Evolutionary conservation across 2,329 filamentous ascomycete genomes (phyloP), one percentile per base, ranked within the genome.

Genomic region (Ceratocystis alfenasii): DNA sequence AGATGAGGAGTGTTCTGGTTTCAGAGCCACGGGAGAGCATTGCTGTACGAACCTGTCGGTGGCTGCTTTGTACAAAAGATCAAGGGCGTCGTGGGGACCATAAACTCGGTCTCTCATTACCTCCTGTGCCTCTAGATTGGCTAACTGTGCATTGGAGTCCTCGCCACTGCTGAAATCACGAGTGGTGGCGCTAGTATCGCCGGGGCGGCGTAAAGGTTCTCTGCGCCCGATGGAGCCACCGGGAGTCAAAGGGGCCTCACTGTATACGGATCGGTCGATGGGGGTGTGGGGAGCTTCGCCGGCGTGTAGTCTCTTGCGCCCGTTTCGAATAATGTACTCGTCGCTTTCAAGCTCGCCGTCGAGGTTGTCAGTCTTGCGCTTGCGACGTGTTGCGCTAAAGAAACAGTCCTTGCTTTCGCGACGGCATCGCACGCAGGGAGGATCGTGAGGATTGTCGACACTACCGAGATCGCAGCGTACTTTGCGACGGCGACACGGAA

Each of bases 391-490:
- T 22, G 91, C 90, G 69, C 91, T 95, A 79, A 99, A 99, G 81
- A 88, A 95, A 79, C 94, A 99, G 72, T 96, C 88, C 75, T 97
- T 97, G 78, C 87, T 90, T 79, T 99, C 94, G 70, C 94, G 87
- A 64, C 91, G 87, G 75, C 94, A 99, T 73, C 94, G 86, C 68
- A 93, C 89, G 75, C 94, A 99, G 1, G 94, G 94, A 65, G 93
- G 93, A 71, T 95, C 90, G 75, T 92, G 86, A 28, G 94, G 94
- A 72, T 94, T 93, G 77, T 97, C 94, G 73, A 97, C 93, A 72
- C 87, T 88, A 66, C 83, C 83, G 5, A 86, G 76, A 69, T 85
- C 83, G 74, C 82, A 85, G 67, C 83, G 79, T 30, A 86, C 82
- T 73, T 86, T 86, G 69, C 82, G 79, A 2, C 82, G 79, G 20